phyloP scores from a whole-genome alignment of 106 monocot genomes.

The Dendrobium nobile region DNA sequence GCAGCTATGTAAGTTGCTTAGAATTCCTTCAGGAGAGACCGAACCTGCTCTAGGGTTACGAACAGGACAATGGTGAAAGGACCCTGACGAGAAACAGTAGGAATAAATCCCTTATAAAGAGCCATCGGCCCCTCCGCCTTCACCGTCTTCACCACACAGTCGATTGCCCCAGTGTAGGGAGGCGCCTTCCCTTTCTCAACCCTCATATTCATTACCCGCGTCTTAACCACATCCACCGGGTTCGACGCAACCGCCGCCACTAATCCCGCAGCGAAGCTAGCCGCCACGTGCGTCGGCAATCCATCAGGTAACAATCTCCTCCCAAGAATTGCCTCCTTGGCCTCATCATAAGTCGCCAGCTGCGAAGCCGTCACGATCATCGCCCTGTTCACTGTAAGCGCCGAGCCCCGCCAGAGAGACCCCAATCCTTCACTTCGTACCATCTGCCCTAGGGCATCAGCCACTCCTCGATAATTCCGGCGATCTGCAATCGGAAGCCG shows the following conservation, averaged over 20 bases:
- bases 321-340: slow-evolving; percentile 35
- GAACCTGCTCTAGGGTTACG: slow-evolving; percentile 77
- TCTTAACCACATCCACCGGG: slow-evolving; percentile 58
- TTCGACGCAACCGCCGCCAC: slow-evolving; percentile 47
- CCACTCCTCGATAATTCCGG: slow-evolving; percentile 55
- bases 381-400: slow-evolving; percentile 54
- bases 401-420: slow-evolving; percentile 44
- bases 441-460: slow-evolving; percentile 47
- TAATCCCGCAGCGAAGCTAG: slow-evolving; percentile 41
- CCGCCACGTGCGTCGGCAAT: slow-evolving; percentile 40
- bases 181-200: slow-evolving; percentile 23
- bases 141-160: slow-evolving; percentile 46
- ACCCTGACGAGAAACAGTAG: slow-evolving; percentile 68
- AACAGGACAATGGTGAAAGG: slow-evolving; percentile 79
- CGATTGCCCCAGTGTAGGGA: slow-evolving; percentile 35
- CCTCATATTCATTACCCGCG: slow-evolving; percentile 52
- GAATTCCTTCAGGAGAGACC: slow-evolving; percentile 48
- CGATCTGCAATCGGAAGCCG: slow-evolving; percentile 47
- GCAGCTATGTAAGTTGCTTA: background rate
- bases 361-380: slow-evolving; percentile 66
- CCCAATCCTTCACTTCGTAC: slow-evolving; percentile 27
- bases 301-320: slow-evolving; percentile 23
- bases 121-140: slow-evolving; percentile 39
- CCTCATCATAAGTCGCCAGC: slow-evolving; percentile 54
- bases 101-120: slow-evolving; percentile 67